These are phyloP conservation scores for Cenococcum geophilum DNA, from an alignment of 495 filamentous ascomycete genomes.

Conservation along the genomic window DNA sequence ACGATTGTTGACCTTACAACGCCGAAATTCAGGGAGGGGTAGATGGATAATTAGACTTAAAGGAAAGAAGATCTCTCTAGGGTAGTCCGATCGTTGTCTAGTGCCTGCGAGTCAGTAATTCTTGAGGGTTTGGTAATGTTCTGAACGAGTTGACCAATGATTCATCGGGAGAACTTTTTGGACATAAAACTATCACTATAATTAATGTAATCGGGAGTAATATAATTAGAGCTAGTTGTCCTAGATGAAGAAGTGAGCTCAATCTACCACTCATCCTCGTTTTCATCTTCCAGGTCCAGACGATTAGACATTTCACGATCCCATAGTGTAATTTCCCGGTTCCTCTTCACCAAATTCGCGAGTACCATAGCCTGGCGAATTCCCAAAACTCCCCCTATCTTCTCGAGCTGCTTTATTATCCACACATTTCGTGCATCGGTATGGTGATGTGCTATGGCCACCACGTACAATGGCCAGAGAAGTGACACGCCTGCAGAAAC, in stretches of 20 bases:
- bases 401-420: slow-evolving; percentile 2
- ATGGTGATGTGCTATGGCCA: background rate
- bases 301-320: background rate
- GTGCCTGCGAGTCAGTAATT: too few relatives aligned
- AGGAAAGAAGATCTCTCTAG: too few relatives aligned
- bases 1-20: background rate
- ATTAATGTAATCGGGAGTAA: too few relatives aligned
- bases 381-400: slow-evolving; percentile 3
- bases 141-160: too few relatives aligned
- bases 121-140: too few relatives aligned
- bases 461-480: slow-evolving; percentile 1
- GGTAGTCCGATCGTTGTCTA: too few relatives aligned
- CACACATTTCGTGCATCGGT: background rate
- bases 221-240: too few relatives aligned
- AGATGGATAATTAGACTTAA: too few relatives aligned
- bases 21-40: background rate
- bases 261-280: background rate
- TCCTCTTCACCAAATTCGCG: background rate
- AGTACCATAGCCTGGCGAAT: slow-evolving; percentile 1
- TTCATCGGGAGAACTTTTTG: too few relatives aligned
- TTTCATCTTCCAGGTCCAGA: background rate
- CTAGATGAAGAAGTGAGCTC: too few relatives aligned
- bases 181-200: too few relatives aligned
- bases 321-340: slow-evolving; percentile 3
- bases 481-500: background rate